Evolutionary conservation across 1,139 yeast species (phyloP), one percentile per base, ranked within the genome.

Genomic region (Pneumocystis oryctolagi): DNA sequence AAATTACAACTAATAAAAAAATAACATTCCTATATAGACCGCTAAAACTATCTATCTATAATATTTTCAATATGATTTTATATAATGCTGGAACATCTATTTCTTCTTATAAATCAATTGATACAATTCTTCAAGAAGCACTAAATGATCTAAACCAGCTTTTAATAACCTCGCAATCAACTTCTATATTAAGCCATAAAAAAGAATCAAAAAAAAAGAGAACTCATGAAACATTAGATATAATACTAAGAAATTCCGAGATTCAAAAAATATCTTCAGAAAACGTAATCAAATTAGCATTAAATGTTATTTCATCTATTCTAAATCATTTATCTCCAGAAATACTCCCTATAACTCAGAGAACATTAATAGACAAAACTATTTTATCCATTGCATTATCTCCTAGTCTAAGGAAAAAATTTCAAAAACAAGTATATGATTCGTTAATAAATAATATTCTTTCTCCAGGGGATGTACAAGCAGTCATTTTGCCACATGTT

Each of bases 401-500:
- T 9, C 55, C 55, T 47, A 25, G 6, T 25, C 30, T 47, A 12
- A 47, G 30, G 25, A 18, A 47, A 28, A 47, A 25, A 25, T 20
- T 47, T 12, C n/a, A 18, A 8, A 47, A 47, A 3, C 55, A 47
- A 6, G 25, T 47, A 47, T 47, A 47, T 47, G 16, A 47, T 25
- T 47, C 31, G 14, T 47, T 47, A 4, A 25, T 25, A 47, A 47
- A 47, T 25, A 47, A 25, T 57, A 14, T 57, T 12, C 37, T 57
- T 35, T 35, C 59, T 12, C 59, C 59, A 20, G 59, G 59, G 3
- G 28, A 39, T 20, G 34, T 30, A 35, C 59, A 57, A 25, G 42
- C 40, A 20, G 20, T 57, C 59, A 57, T 57, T 57, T 30, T 57
- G 12, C 59, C 59, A 35, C 59, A 57, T 30, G 37, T 39, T 5